A percentile compares a stretch with the other conserved stretches of the same genome.
Evolutionary conservation across 2,329 filamentous ascomycete genomes (phyloP).

Genomic region (Keithomyces neogunnii): DNA sequence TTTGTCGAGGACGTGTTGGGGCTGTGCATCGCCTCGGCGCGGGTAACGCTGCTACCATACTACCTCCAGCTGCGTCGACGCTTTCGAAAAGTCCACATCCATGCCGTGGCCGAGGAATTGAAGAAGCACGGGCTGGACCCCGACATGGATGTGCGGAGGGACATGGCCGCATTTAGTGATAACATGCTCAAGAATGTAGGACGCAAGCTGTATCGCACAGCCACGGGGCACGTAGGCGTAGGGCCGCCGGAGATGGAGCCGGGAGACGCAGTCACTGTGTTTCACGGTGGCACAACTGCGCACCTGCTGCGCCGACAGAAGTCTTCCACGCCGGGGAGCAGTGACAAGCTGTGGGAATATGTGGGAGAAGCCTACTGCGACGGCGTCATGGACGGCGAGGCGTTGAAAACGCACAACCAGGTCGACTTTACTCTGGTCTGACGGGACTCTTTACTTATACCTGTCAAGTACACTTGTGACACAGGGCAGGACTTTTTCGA

Average conservation of each 20-base stretch:
- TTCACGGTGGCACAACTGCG: slow-evolving; percentile 20
- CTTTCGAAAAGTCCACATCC: slow-evolving; percentile 4
- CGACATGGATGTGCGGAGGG: not conserved
- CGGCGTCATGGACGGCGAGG: slow-evolving; percentile 24
- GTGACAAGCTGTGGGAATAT: slow-evolving; percentile 13
- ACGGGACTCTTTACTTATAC: not conserved
- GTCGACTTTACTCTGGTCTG: not conserved
- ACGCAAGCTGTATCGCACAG: slow-evolving; percentile 19
- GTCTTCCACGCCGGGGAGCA: not conserved
- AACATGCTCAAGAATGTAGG: slow-evolving; percentile 13
- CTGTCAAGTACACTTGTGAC: not conserved
- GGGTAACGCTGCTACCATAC: slow-evolving; percentile 1
- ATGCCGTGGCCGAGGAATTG: not conserved
- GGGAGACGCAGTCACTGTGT: slow-evolving; percentile 19
- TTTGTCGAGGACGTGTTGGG: slow-evolving; percentile 10
- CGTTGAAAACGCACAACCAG: slow-evolving; percentile 6
- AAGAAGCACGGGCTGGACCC: slow-evolving; percentile 10
- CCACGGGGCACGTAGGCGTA: slow-evolving; percentile 19
- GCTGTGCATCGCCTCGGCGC: slow-evolving; percentile 8
- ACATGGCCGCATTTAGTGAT: slow-evolving; percentile 8
- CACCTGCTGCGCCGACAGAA: slow-evolving; percentile 13
- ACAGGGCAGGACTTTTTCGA: not conserved
- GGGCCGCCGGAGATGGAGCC: slow-evolving; percentile 14
- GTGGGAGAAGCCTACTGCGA: slow-evolving; percentile 25
- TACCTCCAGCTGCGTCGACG: slow-evolving; percentile 7